phyloP scores from a whole-genome alignment of 2,329 filamentous ascomycete genomes.

The Beauveria pseudobassiana region DNA sequence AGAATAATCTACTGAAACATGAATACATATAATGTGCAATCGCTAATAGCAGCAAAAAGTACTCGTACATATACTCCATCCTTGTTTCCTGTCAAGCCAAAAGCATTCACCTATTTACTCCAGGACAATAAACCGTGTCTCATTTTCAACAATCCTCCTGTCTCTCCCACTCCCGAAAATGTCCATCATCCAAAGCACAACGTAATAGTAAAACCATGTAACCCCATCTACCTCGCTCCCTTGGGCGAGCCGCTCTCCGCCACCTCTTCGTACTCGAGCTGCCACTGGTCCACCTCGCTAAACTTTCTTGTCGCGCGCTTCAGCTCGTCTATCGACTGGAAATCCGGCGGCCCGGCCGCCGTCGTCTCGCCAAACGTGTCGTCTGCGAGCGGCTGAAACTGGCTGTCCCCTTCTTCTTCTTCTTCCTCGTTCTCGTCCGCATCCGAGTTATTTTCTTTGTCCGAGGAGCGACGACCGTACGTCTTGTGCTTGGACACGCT shows the following conservation, averaged over 20 bases:
- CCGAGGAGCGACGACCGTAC: constrained; percentile 44
- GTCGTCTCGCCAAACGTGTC: constrained; percentile 32
- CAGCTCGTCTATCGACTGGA: constrained; percentile 43
- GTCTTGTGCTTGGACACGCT: constrained; percentile 28
- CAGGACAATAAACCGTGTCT: background rate
- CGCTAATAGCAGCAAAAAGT: constrained; percentile 2
- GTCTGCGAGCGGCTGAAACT: constrained; percentile 37
- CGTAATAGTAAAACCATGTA: background rate
- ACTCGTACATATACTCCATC: background rate
- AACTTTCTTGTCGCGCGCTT: constrained; percentile 56
- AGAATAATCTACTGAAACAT: background rate
- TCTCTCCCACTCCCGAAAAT: background rate
- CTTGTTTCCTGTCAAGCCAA: background rate
- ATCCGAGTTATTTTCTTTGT: constrained; percentile 49
- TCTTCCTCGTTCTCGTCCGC: constrained; percentile 25
- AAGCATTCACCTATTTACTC: background rate
- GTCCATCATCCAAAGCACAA: background rate
- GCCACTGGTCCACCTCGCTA: constrained; percentile 61
- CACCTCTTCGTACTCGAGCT: constrained; percentile 59
- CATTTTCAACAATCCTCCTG: background rate
- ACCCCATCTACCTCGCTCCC: constrained; percentile 4
- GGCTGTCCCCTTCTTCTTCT: constrained; percentile 25
- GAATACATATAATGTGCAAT: background rate
- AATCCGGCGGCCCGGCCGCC: constrained; percentile 29
- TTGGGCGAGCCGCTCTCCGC: constrained; percentile 27